These are phyloP conservation scores for Meira miltonrushii DNA, from an alignment of 1,284 basidiomycete genomes.

Conservation along the genomic window DNA sequence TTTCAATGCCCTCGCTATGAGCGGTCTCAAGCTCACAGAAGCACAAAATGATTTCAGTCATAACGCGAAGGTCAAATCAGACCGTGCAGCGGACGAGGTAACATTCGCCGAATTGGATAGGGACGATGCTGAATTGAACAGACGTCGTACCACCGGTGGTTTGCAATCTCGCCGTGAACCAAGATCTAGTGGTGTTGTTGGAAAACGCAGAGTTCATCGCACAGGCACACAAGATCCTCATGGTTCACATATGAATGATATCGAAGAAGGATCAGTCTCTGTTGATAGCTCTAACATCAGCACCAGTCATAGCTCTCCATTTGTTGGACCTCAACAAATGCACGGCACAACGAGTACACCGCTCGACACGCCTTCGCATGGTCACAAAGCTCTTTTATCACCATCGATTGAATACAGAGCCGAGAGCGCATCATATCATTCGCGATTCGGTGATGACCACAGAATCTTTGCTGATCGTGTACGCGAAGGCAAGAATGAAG, in stretches of 20 bases:
- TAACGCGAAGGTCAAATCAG: constrained; percentile 1
- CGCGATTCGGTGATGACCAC: neutral
- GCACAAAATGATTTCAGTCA: neutral
- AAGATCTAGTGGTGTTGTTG: neutral
- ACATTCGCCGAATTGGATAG: constrained; percentile 1
- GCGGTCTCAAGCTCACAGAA: constrained; percentile 3
- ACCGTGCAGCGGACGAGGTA: constrained; percentile 2
- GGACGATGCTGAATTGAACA: constrained; percentile 6
- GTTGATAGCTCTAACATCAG: constrained; percentile 21
- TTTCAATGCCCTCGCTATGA: constrained; percentile 5
- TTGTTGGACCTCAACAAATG: too few relatives aligned
- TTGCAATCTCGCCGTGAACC: neutral
- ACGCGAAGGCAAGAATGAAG: neutral
- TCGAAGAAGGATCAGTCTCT: neutral
- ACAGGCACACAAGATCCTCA: constrained; percentile 5
- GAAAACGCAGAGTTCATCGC: neutral
- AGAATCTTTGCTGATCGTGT: neutral
- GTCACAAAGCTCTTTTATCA: constrained; percentile 29
- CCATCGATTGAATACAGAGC: constrained; percentile 18
- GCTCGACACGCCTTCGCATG: constrained; percentile 30
- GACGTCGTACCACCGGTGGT: constrained; percentile 5
- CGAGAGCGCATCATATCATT: neutral
- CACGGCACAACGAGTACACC: constrained; percentile 23
- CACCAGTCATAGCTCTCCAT: constrained; percentile 19
- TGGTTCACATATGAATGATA: neutral